phyloP scores from a whole-genome alignment of 2,329 filamentous ascomycete genomes.

The Gaeumannomyces sp. region DNA sequence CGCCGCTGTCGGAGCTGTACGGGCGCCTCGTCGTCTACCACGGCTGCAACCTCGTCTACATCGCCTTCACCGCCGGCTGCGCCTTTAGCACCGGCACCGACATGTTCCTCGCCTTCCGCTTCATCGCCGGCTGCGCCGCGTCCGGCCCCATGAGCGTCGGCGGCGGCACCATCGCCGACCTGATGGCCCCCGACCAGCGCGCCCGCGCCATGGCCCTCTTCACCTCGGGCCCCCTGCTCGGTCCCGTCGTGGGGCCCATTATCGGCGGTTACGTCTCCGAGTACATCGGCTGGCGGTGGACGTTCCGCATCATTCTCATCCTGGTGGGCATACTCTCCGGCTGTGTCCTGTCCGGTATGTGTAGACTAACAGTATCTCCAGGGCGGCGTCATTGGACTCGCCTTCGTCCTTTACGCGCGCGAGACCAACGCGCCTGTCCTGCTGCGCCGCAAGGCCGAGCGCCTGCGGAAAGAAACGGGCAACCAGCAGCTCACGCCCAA shows the following conservation, averaged over 20 bases:
- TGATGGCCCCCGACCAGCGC: constrained; percentile 3
- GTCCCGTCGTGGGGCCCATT: constrained; percentile 15
- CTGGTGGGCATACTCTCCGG: constrained; percentile 1
- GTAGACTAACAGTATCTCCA: neutral
- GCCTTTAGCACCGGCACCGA: constrained; percentile 50
- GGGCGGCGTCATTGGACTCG: constrained; percentile 1
- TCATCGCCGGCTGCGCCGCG: constrained; percentile 17
- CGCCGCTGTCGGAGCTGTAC: constrained; percentile 17
- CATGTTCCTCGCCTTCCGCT: constrained; percentile 25
- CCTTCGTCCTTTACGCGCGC: neutral
- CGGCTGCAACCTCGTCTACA: constrained; percentile 49
- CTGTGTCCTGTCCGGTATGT: neutral
- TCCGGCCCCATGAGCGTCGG: constrained; percentile 16
- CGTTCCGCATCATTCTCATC: constrained; percentile 11
- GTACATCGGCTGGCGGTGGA: constrained; percentile 12
- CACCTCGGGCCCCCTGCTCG: constrained; percentile 1
- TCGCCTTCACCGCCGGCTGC: constrained; percentile 58
- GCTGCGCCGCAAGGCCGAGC: neutral
- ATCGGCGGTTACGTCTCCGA: constrained; percentile 18
- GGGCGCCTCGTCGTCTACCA: constrained; percentile 33
- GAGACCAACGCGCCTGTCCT: constrained; percentile 4
- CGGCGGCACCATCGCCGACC: constrained; percentile 14
- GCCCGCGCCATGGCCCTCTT: neutral
- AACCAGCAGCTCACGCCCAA: too few species aligned
- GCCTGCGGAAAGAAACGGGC: neutral